Evolutionary conservation across 768 basidiomycete species (phyloP).

Genomic region (Clathrus columnatus): DNA sequence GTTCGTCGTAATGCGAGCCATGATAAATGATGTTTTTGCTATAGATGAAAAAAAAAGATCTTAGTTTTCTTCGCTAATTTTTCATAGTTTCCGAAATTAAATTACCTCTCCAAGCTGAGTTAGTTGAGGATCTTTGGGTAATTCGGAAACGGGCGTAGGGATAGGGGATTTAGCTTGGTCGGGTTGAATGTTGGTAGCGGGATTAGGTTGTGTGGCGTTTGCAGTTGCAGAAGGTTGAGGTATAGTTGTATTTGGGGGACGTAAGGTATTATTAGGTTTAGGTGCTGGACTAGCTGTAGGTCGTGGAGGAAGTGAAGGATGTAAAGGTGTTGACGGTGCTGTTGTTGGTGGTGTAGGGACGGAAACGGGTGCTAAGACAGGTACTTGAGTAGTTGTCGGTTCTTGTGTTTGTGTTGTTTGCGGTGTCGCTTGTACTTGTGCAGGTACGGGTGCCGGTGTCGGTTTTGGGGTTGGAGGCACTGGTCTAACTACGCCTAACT

Average conservation of each 20-base stretch:
- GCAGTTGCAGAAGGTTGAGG: too few species aligned
- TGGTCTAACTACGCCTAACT: conserved; percentile 21
- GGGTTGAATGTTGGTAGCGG: too few species aligned
- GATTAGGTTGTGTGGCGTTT: too few species aligned
- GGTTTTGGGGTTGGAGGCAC: not conserved
- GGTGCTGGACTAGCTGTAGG: conserved; percentile 38
- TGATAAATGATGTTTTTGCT: conserved; percentile 71
- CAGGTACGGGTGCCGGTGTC: too few species aligned
- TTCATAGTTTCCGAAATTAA: too few species aligned
- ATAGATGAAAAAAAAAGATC: conserved; percentile 10
- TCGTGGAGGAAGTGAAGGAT: conserved; percentile 66
- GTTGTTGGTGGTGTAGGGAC: conserved; percentile 14
- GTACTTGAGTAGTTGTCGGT: too few species aligned
- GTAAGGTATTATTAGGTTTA: too few species aligned
- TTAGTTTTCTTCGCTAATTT: conserved; percentile 22
- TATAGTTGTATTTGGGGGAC: too few species aligned
- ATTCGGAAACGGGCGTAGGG: conserved; percentile 9
- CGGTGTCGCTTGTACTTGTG: too few species aligned
- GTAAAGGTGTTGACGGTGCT: too few species aligned
- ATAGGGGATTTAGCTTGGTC: conserved; percentile 1
- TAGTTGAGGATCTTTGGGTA: conserved; percentile 40
- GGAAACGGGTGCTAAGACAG: conserved; percentile 18
- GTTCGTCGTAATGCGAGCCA: conserved; percentile 77
- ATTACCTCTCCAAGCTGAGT: conserved; percentile 57
- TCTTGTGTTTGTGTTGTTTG: too few species aligned